Percentiles rank a stretch among this genome's conserved stretches.
Conservation (phyloP, 306 rosid genomes). For the Arachis hypogaea region DNA sequence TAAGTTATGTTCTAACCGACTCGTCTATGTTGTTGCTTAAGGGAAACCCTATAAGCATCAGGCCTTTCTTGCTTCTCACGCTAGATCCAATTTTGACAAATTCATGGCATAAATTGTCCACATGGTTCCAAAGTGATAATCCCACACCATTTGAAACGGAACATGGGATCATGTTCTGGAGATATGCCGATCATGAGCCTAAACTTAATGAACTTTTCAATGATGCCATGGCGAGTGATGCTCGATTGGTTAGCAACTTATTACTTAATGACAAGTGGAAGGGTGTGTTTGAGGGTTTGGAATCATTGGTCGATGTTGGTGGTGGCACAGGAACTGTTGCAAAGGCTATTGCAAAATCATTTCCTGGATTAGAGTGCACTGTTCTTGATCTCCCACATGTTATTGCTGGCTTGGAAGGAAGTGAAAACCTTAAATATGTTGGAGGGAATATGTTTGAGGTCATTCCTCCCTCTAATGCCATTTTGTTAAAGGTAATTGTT, state of each 20-base stretch:
- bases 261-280: constrained; percentile 30
- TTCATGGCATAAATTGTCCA: constrained; percentile 22
- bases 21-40: constrained; percentile 9
- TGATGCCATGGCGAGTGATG: constrained; percentile 22
- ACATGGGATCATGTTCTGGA: neutral
- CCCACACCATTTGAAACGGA: neutral
- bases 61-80: neutral
- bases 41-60: neutral
- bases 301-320: constrained; percentile 36
- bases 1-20: constrained; percentile 18
- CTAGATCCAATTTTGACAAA: constrained; percentile 20
- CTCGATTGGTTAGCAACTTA: neutral
- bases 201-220: neutral
- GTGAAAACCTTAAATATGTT: constrained; percentile 9
- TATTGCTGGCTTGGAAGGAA: constrained; percentile 29
- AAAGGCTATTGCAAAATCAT: constrained; percentile 21
- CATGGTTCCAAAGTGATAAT: constrained; percentile 23
- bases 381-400: constrained; percentile 36
- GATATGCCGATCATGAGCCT: neutral
- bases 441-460: constrained; percentile 32
- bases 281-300: neutral
- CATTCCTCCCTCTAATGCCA: constrained; percentile 13
- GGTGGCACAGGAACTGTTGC: constrained; percentile 22
- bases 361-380: neutral
- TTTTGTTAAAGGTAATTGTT: constrained; percentile 33